Percentiles rank a stretch among this genome's conserved stretches.
phyloP scores from a whole-genome alignment of 345 rosid genomes.

The Cardamine chenopodiifolia region DNA sequence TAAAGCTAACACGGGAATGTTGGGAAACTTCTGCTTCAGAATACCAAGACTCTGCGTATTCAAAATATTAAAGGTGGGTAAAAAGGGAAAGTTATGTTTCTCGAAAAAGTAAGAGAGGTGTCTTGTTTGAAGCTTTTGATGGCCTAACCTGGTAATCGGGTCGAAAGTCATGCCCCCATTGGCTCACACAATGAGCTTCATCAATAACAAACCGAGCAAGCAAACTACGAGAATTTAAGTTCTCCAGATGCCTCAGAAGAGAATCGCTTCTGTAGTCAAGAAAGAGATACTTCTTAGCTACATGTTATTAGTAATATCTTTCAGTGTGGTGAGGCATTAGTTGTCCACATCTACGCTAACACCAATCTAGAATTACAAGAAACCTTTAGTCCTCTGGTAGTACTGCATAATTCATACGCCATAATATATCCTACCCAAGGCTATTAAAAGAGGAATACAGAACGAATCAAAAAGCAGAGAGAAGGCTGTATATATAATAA shows the following conservation, averaged over 20 bases:
- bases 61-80: constrained; percentile 29
- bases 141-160: constrained; percentile 94
- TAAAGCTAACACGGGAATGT: constrained; percentile 89
- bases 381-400: background rate
- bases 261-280: constrained; percentile 78
- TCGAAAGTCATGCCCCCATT: constrained; percentile 99
- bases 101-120: constrained; percentile 11
- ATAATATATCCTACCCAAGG: constrained; percentile 16
- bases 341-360: constrained; percentile 7
- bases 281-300: constrained; percentile 33
- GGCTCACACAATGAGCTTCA: constrained; percentile 99
- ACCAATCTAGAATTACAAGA: constrained; percentile 20
- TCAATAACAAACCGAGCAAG: constrained; percentile 98
- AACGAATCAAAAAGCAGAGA: background rate
- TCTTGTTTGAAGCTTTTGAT: constrained; percentile 22
- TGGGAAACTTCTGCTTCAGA: constrained; percentile 86
- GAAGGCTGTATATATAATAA: background rate
- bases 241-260: constrained; percentile 80
- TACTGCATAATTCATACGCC: constrained; percentile 8
- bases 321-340: constrained; percentile 8
- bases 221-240: constrained; percentile 70
- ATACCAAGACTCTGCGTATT: constrained; percentile 87
- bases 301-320: constrained; percentile 14
- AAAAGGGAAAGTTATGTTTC: constrained; percentile 26
- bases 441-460: constrained; percentile 9